Base-by-base conservation (phyloP, 116 monocot species). In the Iris pallida region DNA sequence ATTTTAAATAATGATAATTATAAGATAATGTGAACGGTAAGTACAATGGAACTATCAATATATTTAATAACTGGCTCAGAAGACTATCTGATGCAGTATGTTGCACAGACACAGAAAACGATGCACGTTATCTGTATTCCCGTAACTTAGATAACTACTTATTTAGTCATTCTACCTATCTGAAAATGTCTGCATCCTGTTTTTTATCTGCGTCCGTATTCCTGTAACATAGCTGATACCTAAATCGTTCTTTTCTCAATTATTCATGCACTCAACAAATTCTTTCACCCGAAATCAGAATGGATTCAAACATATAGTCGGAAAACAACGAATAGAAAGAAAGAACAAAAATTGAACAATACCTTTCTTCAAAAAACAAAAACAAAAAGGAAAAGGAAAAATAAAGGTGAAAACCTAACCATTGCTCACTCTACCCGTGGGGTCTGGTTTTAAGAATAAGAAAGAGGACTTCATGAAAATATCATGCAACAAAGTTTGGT, bases 1-100 rank as follows among this genome's bases (percentile, higher is more conserved):
- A 42, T 45, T 16, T 0, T 45, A 42, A 12, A 30, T 41, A 19
- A 60, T 30, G 30, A n/a, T 60, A 41, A 60, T 11, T n/a, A 53
- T 11, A 7, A 60, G 42, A 62, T 53, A 53, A 59, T 5, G 49
- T 7, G 15, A 30, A 49, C 47, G 47, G 65, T 12, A 65, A 49
- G 49, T 5, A 12, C 6, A 43, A 17, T 40, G 7, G 4, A 49
- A 60, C 20, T 49, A 20, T 47, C 43, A 17, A 59, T 69, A 10
- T 16, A 56, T 61, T n/a, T 40, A 7, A 41, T 61, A 42, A 43
- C 42, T 0, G 7, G 49, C 49, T 42, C 13, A 42, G 4, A 43
- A 61, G 12, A 58, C 42, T 42, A 13, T 63, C 45, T 45, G 62
- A 46, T 63, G 45, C n/a, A 63, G 16, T 51, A 51, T 51, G 13